Conservation (phyloP, 768 basidiomycete species). For the Tricholoma furcatifolium region DNA sequence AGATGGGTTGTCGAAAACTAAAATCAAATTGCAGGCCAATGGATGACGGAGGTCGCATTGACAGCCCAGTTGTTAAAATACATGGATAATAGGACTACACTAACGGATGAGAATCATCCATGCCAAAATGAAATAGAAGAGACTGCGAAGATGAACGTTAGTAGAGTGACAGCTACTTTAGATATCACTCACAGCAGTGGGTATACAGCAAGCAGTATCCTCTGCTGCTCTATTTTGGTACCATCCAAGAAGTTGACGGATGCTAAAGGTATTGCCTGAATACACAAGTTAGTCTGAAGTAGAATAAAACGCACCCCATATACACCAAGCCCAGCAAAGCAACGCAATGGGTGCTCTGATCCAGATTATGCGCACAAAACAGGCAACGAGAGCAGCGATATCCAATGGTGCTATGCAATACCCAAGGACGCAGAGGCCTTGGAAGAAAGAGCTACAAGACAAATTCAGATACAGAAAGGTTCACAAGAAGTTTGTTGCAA, state of each 20-base stretch:
- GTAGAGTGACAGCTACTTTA: background rate
- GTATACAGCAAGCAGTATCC: constrained; percentile 91
- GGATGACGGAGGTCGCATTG: too few species aligned
- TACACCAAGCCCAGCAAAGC: constrained; percentile 91
- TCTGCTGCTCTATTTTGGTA: constrained; percentile 88
- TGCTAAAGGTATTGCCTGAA: constrained; percentile 42
- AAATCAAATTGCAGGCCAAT: too few species aligned
- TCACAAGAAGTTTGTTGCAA: constrained; percentile 4
- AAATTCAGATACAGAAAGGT: background rate
- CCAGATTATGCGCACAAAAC: constrained; percentile 83
- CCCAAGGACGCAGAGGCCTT: constrained; percentile 90
- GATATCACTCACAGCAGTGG: constrained; percentile 72
- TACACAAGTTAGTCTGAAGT: background rate
- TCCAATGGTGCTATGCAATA: constrained; percentile 95
- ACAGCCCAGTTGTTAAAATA: background rate
- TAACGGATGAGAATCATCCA: constrained; percentile 98
- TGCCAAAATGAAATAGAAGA: constrained; percentile 92
- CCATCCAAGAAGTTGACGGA: constrained; percentile 96
- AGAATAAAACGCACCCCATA: constrained; percentile 78
- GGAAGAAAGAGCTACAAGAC: constrained; percentile 81
- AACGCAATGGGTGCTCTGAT: constrained; percentile 85
- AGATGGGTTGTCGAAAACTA: background rate
- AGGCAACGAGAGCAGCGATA: constrained; percentile 84
- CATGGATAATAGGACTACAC: constrained; percentile 7
- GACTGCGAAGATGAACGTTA: constrained; percentile 36